Evolutionary conservation across 1,284 basidiomycete genomes (phyloP).

Genomic region (Ustilago xerochloae): DNA sequence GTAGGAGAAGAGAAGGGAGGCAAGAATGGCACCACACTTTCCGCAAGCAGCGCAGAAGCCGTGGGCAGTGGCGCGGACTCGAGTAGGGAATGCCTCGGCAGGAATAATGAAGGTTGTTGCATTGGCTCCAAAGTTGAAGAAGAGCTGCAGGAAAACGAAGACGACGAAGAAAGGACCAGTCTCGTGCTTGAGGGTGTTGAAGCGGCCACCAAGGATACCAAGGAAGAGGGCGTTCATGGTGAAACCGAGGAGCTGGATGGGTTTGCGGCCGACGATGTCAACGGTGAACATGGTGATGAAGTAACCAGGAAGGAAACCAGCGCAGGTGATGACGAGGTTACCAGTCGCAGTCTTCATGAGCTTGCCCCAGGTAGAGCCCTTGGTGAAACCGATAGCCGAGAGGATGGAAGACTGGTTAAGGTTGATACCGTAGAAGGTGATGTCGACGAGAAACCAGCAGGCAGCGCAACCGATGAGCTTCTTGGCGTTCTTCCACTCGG

Average conservation of each 20-base stretch:
- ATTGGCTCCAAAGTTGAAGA: slow-evolving; percentile 75
- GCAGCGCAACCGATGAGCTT: slow-evolving; percentile 58
- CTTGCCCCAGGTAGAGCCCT: slow-evolving; percentile 67
- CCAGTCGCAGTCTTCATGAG: slow-evolving; percentile 73
- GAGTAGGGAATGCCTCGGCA: slow-evolving; percentile 81
- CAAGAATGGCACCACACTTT: slow-evolving; percentile 71
- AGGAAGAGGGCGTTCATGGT: slow-evolving; percentile 65
- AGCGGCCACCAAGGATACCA: slow-evolving; percentile 66
- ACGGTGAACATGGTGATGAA: slow-evolving; percentile 62
- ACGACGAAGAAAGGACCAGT: slow-evolving; percentile 79
- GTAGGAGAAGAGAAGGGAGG: slow-evolving; percentile 67
- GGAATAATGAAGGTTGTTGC: slow-evolving; percentile 84
- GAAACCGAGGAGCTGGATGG: slow-evolving; percentile 67
- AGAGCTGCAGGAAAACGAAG: slow-evolving; percentile 76
- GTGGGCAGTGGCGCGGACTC: slow-evolving; percentile 72
- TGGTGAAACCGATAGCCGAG: slow-evolving; percentile 75
- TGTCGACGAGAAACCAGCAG: slow-evolving; percentile 72
- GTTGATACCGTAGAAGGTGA: slow-evolving; percentile 82
- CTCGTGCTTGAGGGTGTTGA: slow-evolving; percentile 58
- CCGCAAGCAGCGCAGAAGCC: slow-evolving; percentile 71
- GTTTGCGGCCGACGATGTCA: slow-evolving; percentile 65
- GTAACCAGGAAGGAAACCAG: slow-evolving; percentile 67
- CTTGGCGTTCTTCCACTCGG: slow-evolving; percentile 59
- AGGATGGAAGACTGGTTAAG: slow-evolving; percentile 79
- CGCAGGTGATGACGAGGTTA: slow-evolving; percentile 58